Base-by-base conservation (phyloP, 805 yeast genomes). In the Kuraishia cidri region DNA sequence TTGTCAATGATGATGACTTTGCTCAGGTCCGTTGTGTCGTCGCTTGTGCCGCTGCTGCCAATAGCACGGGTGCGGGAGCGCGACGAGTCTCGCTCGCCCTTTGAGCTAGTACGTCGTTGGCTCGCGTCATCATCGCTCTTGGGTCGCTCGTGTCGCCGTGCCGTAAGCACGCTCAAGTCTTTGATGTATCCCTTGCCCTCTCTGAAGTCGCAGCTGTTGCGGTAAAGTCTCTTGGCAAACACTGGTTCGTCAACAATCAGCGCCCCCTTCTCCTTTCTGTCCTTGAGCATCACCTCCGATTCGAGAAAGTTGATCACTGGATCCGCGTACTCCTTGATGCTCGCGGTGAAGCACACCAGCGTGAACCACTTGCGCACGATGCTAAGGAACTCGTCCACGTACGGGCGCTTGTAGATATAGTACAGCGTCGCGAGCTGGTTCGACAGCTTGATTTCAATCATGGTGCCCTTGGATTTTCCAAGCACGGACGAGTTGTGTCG, bases 271-370 rank as follows among this genome's bases (percentile, higher is more conserved):
- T 21, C 20, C 21, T 56, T 43, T 19, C 43, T 41, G 34, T 50
- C 52, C 27, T 45, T 50, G 10, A 46, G 58, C 45, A 46, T 29
- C 17, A 48, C 59, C 35, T 79, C 84, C 45, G 69, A 66, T 52
- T 90, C 97, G 14, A 90, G 63, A 77, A 88, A 84, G 56, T 90
- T 90, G 33, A 92, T 84, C 32, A 92, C 94, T 0, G 98, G 97
- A 48, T 92, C 98, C 0, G 98, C 97, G 48, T 92, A 92, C 50
- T 86, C 95, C 53, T 78, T 75, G 39, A 92, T 88, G 25, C 94
- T 81, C 2, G 98, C 98, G 0, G 98, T 92, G 63, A 92, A 92
- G 7, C 94, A 75, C 21, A 87, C 88, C 27, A 92, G 61, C 44
- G 86, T 81, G 57, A 73, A 92, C 97, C 97, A 90, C 45, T 75